A percentile compares a stretch with the other conserved stretches of the same genome.
These are phyloP conservation scores for Candolleomyces aberdarensis DNA, from an alignment of 768 basidiomycete species.

Conservation along the genomic window DNA sequence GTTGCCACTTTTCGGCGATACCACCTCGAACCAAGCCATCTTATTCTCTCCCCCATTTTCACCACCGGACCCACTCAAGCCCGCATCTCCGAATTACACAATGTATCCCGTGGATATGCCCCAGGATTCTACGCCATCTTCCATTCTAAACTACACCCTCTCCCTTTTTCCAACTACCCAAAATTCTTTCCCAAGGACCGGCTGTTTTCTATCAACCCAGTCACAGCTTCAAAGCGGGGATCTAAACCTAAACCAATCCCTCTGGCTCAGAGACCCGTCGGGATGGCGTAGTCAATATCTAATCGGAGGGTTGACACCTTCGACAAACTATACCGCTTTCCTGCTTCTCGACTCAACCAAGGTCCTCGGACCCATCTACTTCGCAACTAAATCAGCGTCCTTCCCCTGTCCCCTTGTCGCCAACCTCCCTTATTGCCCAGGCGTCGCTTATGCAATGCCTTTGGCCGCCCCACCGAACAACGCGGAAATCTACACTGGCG, in stretches of 20 bases:
- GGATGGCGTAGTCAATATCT: slow-evolving; percentile 75
- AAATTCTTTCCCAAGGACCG: slow-evolving; percentile 47
- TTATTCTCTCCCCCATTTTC: slow-evolving; percentile 64
- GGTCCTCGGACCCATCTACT: slow-evolving; percentile 66
- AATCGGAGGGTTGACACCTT: slow-evolving; percentile 51
- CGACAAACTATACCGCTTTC: slow-evolving; percentile 80
- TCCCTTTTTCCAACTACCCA: slow-evolving; percentile 51
- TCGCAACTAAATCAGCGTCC: slow-evolving; percentile 72
- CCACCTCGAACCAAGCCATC: slow-evolving; percentile 68
- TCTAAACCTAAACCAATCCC: slow-evolving; percentile 37
- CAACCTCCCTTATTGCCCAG: slow-evolving; percentile 73
- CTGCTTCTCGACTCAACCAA: slow-evolving; percentile 52
- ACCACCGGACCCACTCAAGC: slow-evolving; percentile 24
- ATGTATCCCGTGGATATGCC: slow-evolving; percentile 57
- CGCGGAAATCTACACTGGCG: slow-evolving; percentile 42
- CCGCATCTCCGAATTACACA: slow-evolving; percentile 74
- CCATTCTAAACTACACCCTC: slow-evolving; percentile 49
- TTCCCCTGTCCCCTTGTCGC: slow-evolving; percentile 71
- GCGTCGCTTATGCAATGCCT: slow-evolving; percentile 66
- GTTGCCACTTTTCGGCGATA: slow-evolving; percentile 67
- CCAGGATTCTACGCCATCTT: slow-evolving; percentile 37
- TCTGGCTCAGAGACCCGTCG: slow-evolving; percentile 53
- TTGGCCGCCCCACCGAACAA: slow-evolving; percentile 48
- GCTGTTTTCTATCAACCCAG: slow-evolving; percentile 50
- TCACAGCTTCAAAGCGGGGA: slow-evolving; percentile 27